A percentile compares a stretch with the other conserved stretches of the same genome.
Conservation (phyloP, 2,329 filamentous ascomycete genomes). For the Aureobasidium musti region DNA sequence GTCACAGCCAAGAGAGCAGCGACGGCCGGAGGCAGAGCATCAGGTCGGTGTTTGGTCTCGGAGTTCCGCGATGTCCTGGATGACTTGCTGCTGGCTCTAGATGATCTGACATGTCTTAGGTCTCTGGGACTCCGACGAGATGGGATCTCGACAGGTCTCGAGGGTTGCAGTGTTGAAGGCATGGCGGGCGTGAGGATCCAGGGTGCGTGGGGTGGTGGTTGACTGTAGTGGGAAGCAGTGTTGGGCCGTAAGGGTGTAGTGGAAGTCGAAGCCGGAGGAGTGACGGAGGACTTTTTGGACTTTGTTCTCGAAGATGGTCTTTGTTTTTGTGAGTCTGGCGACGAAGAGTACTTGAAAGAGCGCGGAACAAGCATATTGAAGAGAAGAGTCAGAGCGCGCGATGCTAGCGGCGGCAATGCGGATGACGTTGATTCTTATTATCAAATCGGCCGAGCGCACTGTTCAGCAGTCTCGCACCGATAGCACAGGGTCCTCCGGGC, state of each 20-base stretch:
- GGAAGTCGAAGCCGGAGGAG: not conserved
- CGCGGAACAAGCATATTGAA: slow-evolving; percentile 50
- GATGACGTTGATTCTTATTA: slow-evolving; percentile 29
- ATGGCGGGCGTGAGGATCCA: slow-evolving; percentile 19
- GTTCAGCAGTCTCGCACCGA: slow-evolving; percentile 1
- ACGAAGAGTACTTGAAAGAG: slow-evolving; percentile 48
- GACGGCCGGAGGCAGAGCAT: slow-evolving; percentile 56
- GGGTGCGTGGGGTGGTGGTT: slow-evolving; percentile 15
- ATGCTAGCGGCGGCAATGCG: slow-evolving; percentile 28
- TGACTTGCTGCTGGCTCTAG: slow-evolving; percentile 40
- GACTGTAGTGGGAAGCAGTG: not conserved
- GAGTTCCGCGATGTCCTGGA: slow-evolving; percentile 32
- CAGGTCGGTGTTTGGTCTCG: slow-evolving; percentile 43
- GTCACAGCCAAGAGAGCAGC: slow-evolving; percentile 62
- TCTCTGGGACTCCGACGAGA: slow-evolving; percentile 36
- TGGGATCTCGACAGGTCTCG: slow-evolving; percentile 49
- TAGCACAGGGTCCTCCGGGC: slow-evolving; percentile 3
- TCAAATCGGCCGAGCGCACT: slow-evolving; percentile 28
- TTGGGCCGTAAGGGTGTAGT: not conserved
- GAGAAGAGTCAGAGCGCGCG: slow-evolving; percentile 8
- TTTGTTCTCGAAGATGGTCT: slow-evolving; percentile 17
- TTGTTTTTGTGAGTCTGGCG: slow-evolving; percentile 34
- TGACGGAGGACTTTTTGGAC: slow-evolving; percentile 1
- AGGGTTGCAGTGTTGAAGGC: slow-evolving; percentile 34
- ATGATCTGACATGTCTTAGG: slow-evolving; percentile 39